These are phyloP conservation scores for Tieghemostelium lacteum DNA, from an alignment of 78 protist species.

Conservation along the genomic window DNA sequence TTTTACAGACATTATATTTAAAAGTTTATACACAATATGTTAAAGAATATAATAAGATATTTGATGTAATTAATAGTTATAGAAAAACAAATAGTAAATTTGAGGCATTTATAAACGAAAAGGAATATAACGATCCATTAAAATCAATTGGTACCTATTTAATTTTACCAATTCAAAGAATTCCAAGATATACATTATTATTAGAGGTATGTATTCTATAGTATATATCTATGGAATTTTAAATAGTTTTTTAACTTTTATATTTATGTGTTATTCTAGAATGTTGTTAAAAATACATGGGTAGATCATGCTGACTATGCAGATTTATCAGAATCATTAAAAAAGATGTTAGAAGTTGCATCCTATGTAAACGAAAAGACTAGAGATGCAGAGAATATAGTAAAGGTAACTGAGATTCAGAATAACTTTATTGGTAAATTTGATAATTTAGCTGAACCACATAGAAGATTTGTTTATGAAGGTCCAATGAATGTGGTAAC, in stretches of 20 bases:
- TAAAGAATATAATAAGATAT: conserved; percentile 61
- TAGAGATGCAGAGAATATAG: conserved; percentile 80
- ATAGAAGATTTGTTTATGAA: conserved; percentile 56
- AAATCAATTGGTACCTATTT: conserved; percentile 53
- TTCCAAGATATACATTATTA: conserved; percentile 78
- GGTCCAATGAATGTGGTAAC: conserved; percentile 43
- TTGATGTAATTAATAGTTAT: conserved; percentile 42
- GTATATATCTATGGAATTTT: not conserved
- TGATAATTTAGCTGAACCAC: conserved; percentile 68
- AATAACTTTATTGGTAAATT: conserved; percentile 74
- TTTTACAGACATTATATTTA: conserved; percentile 33
- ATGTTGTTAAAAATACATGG: conserved; percentile 72
- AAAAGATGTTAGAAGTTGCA: conserved; percentile 80
- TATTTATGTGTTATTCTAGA: too few species aligned
- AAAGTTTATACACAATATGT: conserved; percentile 80
- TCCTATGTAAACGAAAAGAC: conserved; percentile 70
- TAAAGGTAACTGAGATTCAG: conserved; percentile 71
- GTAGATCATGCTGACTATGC: conserved; percentile 61
- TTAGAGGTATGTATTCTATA: conserved; percentile 18
- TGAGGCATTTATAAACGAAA: conserved; percentile 49
- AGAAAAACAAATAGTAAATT: conserved; percentile 63
- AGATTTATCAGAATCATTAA: conserved; percentile 53
- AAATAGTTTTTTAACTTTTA: too few species aligned
- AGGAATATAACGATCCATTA: conserved; percentile 36
- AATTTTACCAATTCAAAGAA: conserved; percentile 77